Evolutionary conservation across 2,329 filamentous ascomycete species (phyloP).

Genomic region (Penicillium sp.): DNA sequence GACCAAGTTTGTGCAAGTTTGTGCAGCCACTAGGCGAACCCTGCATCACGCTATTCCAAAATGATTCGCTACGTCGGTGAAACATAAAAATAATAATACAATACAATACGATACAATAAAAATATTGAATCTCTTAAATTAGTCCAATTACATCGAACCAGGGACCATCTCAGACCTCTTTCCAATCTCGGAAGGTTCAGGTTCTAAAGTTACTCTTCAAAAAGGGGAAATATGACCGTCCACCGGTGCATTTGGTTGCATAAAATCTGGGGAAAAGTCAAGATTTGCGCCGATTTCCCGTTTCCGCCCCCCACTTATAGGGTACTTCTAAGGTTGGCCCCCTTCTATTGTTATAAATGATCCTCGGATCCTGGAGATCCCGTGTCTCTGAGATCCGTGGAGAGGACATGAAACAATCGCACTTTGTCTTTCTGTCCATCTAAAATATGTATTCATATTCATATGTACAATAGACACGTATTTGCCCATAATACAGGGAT

Average conservation of each 20-base stretch:
- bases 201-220: not conserved
- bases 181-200: not conserved
- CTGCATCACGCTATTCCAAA: constrained; percentile 3
- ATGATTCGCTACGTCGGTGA: not conserved
- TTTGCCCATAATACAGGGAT: not conserved
- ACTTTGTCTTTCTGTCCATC: too few relatives aligned
- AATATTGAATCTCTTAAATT: not conserved
- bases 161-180: not conserved
- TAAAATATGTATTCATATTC: too few relatives aligned
- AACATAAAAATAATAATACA: not conserved
- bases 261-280: constrained; percentile 4
- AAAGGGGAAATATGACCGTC: not conserved
- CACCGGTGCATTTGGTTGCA: too few relatives aligned
- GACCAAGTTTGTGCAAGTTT: not conserved
- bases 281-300: not conserved
- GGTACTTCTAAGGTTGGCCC: not conserved
- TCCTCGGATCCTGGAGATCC: not conserved
- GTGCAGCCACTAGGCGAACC: constrained; percentile 4
- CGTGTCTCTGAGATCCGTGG: not conserved
- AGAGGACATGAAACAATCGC: not conserved
- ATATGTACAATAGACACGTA: too few relatives aligned
- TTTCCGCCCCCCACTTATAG: not conserved
- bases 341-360: not conserved
- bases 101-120: not conserved
- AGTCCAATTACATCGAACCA: not conserved